These are phyloP conservation scores for Serendipita vermifera DNA, from an alignment of 768 basidiomycete species.

Conservation along the genomic window DNA sequence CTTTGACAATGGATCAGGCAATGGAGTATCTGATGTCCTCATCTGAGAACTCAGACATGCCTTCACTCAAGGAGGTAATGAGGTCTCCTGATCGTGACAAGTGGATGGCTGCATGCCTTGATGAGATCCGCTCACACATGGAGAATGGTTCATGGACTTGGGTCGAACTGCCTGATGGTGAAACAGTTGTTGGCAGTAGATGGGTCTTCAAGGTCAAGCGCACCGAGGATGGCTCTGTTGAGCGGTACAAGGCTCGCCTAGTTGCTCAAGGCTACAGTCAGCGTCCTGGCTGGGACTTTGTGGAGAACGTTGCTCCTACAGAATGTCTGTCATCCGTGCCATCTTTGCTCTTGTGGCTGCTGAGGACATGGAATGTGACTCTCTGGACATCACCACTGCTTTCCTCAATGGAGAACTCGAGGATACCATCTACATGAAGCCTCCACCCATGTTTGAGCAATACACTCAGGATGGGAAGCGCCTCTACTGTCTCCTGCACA, in stretches of 20 bases:
- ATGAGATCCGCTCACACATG: constrained; percentile 11
- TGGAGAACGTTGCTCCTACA: constrained; percentile 25
- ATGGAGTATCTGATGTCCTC: too few species aligned
- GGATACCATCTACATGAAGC: constrained; percentile 20
- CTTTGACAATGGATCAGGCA: too few species aligned
- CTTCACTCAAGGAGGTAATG: too few species aligned
- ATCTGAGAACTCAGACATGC: too few species aligned
- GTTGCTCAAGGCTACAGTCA: constrained; percentile 32
- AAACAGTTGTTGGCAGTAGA: constrained; percentile 19
- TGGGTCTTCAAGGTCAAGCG: constrained; percentile 25
- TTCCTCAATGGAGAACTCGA: constrained; percentile 20
- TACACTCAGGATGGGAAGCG: neutral
- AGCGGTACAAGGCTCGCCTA: constrained; percentile 24
- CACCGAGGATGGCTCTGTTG: constrained; percentile 18
- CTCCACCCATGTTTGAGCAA: constrained; percentile 14
- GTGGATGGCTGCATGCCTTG: too few species aligned
- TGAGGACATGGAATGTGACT: constrained; percentile 14
- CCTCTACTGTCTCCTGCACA: constrained; percentile 1
- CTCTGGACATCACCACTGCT: constrained; percentile 13
- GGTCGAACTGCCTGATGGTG: constrained; percentile 18
- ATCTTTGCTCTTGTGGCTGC: constrained; percentile 20
- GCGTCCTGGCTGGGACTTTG: constrained; percentile 25
- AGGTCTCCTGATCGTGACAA: constrained; percentile 4
- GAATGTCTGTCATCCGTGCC: constrained; percentile 17
- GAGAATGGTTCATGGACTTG: constrained; percentile 16